phyloP scores from a whole-genome alignment of 768 basidiomycete species.

The Psilocybe azurescens region DNA sequence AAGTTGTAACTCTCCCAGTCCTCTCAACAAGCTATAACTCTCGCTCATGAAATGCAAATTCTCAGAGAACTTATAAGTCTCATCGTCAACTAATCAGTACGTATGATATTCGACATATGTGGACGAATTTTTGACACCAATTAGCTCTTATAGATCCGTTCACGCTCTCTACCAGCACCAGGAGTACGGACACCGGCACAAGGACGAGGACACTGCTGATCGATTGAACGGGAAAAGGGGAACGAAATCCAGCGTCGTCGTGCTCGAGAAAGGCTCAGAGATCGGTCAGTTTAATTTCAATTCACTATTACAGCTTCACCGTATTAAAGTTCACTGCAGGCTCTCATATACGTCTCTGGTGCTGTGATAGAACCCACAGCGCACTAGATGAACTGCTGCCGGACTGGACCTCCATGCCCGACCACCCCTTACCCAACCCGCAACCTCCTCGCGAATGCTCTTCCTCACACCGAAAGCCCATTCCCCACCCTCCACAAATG shows the following conservation, averaged over 20 bases:
- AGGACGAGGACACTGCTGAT: too few relatives aligned
- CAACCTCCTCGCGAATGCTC: constrained; percentile 82
- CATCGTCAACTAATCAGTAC: too few relatives aligned
- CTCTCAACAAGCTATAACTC: too few relatives aligned
- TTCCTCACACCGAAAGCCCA: constrained; percentile 78
- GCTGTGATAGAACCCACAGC: constrained; percentile 90
- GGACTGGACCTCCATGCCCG: constrained; percentile 66
- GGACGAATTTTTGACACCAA: too few relatives aligned
- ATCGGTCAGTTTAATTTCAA: constrained; percentile 57
- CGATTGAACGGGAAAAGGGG: constrained; percentile 76
- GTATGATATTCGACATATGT: too few relatives aligned
- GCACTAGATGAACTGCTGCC: constrained; percentile 92
- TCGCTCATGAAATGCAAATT: too few relatives aligned
- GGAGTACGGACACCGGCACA: too few relatives aligned
- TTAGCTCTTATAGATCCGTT: too few relatives aligned
- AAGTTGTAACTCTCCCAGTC: too few relatives aligned
- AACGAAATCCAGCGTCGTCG: constrained; percentile 88
- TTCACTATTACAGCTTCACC: background rate
- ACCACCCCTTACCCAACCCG: constrained; percentile 83
- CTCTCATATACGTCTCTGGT: constrained; percentile 93
- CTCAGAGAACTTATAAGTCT: too few relatives aligned
- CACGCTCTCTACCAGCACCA: too few relatives aligned
- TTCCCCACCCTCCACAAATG: constrained; percentile 99
- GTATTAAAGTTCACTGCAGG: constrained; percentile 50
- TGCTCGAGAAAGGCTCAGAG: constrained; percentile 95